A percentile compares a stretch with the other conserved stretches of the same genome.
Conservation (phyloP, 148 eudicot genomes). For the Chenopodium formosanum region DNA sequence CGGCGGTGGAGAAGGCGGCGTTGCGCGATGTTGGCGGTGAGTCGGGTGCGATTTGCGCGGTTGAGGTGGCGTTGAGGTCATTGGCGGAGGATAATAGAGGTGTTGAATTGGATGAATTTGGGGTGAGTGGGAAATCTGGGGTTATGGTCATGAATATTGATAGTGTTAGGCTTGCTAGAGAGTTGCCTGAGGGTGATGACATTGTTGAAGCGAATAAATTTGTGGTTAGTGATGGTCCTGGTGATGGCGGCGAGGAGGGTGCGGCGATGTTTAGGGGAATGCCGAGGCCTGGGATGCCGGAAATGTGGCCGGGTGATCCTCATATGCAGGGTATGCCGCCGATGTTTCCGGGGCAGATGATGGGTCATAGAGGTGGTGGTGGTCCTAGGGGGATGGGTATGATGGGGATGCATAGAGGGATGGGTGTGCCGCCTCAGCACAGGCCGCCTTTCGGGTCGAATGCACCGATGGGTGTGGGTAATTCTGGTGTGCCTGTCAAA, state of each 20-base stretch:
- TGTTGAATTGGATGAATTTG: conserved; percentile 72
- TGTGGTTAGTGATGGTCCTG: conserved; percentile 13
- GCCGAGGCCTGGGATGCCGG: conserved; percentile 40
- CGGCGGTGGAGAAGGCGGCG: conserved; percentile 56
- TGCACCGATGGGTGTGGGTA: conserved; percentile 35
- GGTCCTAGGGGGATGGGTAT: conserved; percentile 54
- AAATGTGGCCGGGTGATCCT: conserved; percentile 58
- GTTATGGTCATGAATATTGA: conserved; percentile 77
- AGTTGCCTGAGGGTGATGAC: conserved; percentile 50
- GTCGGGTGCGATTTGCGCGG: conserved; percentile 50
- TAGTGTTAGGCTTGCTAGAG: conserved; percentile 53
- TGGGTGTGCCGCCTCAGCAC: conserved; percentile 66
- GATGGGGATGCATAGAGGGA: conserved; percentile 61
- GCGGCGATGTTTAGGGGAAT: conserved; percentile 37
- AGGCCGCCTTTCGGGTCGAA: conserved; percentile 49
- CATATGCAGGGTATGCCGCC: conserved; percentile 43
- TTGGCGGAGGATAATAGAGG: conserved; percentile 73
- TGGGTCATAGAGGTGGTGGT: conserved; percentile 61
- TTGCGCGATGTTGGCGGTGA: conserved; percentile 69
- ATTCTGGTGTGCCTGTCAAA: conserved; percentile 32
- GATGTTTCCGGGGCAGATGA: conserved; percentile 46
- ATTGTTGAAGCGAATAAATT: conserved; percentile 23
- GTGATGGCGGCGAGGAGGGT: conserved; percentile 27
- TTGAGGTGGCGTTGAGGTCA: conserved; percentile 68
- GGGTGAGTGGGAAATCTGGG: conserved; percentile 71